Conservation (phyloP, 768 basidiomycete genomes). For the Termitomyces sp. region DNA sequence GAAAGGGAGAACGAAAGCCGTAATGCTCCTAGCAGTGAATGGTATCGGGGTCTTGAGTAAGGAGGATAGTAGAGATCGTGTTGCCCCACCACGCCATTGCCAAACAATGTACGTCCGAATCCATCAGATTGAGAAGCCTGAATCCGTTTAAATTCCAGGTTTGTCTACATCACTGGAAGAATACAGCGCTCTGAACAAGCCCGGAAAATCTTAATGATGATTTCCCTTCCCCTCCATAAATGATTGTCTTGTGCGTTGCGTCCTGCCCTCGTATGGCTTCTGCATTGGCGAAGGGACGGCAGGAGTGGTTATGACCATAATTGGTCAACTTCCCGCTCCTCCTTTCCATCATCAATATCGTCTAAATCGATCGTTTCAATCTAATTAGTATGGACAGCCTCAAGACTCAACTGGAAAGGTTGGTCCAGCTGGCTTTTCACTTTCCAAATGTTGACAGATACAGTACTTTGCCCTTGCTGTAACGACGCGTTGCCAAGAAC, state of each 20-base stretch:
- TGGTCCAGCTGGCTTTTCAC: background rate
- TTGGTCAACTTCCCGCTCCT: slow-evolving; percentile 10
- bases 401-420: slow-evolving; percentile 1
- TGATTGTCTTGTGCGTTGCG: slow-evolving; percentile 13
- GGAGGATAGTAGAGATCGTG: background rate
- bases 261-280: slow-evolving; percentile 11
- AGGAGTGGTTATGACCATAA: slow-evolving; percentile 6
- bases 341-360: background rate
- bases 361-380: background rate
- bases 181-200: background rate
- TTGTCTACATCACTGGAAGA: background rate
- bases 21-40: background rate
- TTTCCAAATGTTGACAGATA: background rate
- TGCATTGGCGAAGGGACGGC: slow-evolving; percentile 2
- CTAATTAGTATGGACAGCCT: background rate
- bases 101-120: slow-evolving; percentile 3
- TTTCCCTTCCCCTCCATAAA: slow-evolving; percentile 9
- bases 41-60: background rate
- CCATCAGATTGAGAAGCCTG: too few species aligned
- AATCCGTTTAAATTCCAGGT: too few species aligned
- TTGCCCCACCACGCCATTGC: slow-evolving; percentile 9
- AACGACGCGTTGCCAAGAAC: too few species aligned
- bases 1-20: background rate
- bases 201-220: background rate
- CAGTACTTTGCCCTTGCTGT: too few species aligned